phyloP scores from a whole-genome alignment of 768 basidiomycete species.

The Phlebiopsis gigantea region DNA sequence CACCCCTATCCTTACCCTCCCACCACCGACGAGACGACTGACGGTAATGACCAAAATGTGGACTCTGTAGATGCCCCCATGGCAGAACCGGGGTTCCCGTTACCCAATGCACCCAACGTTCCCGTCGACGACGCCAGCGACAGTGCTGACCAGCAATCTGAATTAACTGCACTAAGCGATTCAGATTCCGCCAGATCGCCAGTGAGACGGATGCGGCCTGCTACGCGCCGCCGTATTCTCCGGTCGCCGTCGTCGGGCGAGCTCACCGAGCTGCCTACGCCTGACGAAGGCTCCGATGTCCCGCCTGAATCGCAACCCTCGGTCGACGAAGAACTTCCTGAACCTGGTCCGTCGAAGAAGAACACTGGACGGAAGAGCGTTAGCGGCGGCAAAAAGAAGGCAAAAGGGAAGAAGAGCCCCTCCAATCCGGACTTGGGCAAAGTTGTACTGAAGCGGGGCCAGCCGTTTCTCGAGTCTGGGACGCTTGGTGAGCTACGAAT shows the following conservation, averaged over 20 bases:
- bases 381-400: background rate
- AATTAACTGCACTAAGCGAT: slow-evolving; percentile 12
- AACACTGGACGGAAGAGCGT: background rate
- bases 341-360: background rate
- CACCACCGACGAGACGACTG: too few relatives aligned
- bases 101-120: background rate
- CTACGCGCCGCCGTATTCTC: too few relatives aligned
- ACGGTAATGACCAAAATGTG: too few relatives aligned
- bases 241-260: background rate
- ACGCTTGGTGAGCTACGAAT: slow-evolving; percentile 55
- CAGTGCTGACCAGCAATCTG: slow-evolving; percentile 5
- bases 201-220: background rate
- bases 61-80: background rate
- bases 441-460: slow-evolving; percentile 30
- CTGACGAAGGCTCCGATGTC: background rate
- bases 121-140: background rate
- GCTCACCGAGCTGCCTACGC: background rate
- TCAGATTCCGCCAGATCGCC: background rate
- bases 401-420: background rate
- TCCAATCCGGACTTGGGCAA: slow-evolving; percentile 23
- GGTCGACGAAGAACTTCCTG: background rate
- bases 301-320: too few relatives aligned
- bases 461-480: slow-evolving; percentile 40
- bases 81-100: background rate
- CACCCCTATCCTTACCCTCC: background rate